Base-by-base conservation (phyloP, 164 flowering plant genomes). In the Umbilicus rupestris region DNA sequence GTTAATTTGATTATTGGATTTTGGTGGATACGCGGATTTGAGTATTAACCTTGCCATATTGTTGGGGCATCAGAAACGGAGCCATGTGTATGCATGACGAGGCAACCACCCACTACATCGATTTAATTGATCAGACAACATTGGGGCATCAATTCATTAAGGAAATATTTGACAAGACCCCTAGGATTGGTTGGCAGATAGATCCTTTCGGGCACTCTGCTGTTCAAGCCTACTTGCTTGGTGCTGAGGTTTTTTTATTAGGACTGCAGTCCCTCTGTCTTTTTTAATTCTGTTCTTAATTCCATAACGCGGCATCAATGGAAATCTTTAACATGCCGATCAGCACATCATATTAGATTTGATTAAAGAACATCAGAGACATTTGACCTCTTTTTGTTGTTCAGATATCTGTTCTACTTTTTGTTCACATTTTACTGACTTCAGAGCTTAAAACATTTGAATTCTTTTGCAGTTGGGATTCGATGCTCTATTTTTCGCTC, bases 161-260 rank as follows among this genome's bases (percentile, higher is more conserved):
- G 70, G 57, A 78, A 29, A 82, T 81, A 66, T 88, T 90, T 74
- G 82, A 68, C 66, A 72, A 76, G 79, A 68, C 67, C 58, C 97
- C 97, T 12, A 77, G 92, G 74, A 81, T 85, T 66, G 96, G 96
- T 39, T 90, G 94, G 96, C 96, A 90, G 72, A 90, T 90, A 28
- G 96, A 90, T 73, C 94, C 96, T 17, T 90, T 90, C 70, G 96
- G 96, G 39, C 96, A 87, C 74, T 90, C 96, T 67, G 93, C 92
- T 16, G 92, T 85, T 60, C 96, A 90, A 74, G 96, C 96, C 70
- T 90, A 87, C 74, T 77, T 90, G 81, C 74, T 87, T 62, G 90
- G 96, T 42, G 96, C 94, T 20, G 92, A 90, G 86, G 96, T 90
- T 73, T 2, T 10, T 30, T 20, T 63, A 30, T 5, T 16, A 55